Evolutionary conservation across 78 protist genomes (phyloP).

Genomic region (Ministeria vibrans): DNA sequence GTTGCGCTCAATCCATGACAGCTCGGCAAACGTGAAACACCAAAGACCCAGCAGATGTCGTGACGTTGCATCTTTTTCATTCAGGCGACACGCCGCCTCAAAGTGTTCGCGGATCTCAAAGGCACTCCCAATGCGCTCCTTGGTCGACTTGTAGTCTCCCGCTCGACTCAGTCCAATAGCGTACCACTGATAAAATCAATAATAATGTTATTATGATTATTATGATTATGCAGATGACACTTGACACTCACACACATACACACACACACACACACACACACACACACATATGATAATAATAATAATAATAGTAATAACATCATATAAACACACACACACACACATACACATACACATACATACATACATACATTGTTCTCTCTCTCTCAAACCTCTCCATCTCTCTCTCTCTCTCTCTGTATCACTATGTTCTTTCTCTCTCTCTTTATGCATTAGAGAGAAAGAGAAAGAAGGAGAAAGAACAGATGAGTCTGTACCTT

Average conservation of each 20-base stretch:
- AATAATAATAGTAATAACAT: no score
- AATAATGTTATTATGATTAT: neutral
- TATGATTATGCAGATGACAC: neutral
- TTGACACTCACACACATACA: neutral
- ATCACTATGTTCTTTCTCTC: neutral
- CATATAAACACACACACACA: neutral
- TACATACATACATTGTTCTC: neutral
- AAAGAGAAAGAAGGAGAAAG: neutral
- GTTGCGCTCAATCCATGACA: conserved; percentile 17
- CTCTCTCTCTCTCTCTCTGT: neutral
- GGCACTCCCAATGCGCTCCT: conserved; percentile 17
- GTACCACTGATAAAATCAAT: neutral
- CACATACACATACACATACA: neutral
- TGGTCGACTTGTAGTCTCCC: neutral
- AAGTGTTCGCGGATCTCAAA: conserved; percentile 16
- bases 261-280: neutral
- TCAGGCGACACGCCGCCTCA: conserved; percentile 11
- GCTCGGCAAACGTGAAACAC: conserved; percentile 24
- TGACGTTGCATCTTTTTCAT: conserved; percentile 21
- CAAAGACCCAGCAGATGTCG: conserved; percentile 33
- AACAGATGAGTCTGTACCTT: neutral
- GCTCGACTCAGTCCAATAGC: neutral
- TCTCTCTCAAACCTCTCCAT: neutral
- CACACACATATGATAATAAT: neutral
- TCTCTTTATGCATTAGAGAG: neutral